Evolutionary conservation across 208 protist species (phyloP).

Genomic region (Herpetomonas muscarum): DNA sequence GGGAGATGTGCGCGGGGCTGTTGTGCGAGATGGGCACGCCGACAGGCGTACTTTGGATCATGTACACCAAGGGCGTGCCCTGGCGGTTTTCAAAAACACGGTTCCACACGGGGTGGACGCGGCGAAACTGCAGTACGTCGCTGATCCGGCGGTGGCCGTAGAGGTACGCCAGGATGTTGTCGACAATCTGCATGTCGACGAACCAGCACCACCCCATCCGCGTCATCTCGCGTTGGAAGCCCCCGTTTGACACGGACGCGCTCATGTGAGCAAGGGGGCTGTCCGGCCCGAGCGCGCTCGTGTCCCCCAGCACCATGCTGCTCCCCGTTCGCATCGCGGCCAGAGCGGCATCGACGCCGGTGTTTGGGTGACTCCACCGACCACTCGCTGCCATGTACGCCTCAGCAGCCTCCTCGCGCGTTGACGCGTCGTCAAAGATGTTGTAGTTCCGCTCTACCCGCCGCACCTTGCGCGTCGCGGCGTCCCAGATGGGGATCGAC

Average conservation of each 20-base stretch:
- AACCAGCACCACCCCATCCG: slow-evolving; percentile 31
- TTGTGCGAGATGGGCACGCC: slow-evolving; percentile 32
- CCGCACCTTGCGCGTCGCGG: slow-evolving; percentile 29
- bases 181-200: slow-evolving; percentile 19
- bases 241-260: neutral
- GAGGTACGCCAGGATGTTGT: slow-evolving; percentile 29
- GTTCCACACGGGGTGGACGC: slow-evolving; percentile 49
- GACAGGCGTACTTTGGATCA: slow-evolving; percentile 40
- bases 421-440: slow-evolving; percentile 14
- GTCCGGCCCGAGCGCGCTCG: neutral
- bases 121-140: slow-evolving; percentile 49
- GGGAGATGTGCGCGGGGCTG: slow-evolving; percentile 28
- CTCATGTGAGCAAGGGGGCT: neutral
- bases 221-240: slow-evolving; percentile 12
- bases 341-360: neutral
- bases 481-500: slow-evolving; percentile 61
- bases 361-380: neutral
- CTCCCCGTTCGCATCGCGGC: too few species aligned
- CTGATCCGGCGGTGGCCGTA: slow-evolving; percentile 20
- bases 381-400: neutral
- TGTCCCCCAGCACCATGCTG: too few species aligned
- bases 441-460: slow-evolving; percentile 49
- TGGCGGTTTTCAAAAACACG: slow-evolving; percentile 49
- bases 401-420: slow-evolving; percentile 1
- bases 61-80: slow-evolving; percentile 41